Evolutionary conservation across 2,329 filamentous ascomycete genomes (phyloP).

Genomic region (Coleophoma crateriformis): DNA sequence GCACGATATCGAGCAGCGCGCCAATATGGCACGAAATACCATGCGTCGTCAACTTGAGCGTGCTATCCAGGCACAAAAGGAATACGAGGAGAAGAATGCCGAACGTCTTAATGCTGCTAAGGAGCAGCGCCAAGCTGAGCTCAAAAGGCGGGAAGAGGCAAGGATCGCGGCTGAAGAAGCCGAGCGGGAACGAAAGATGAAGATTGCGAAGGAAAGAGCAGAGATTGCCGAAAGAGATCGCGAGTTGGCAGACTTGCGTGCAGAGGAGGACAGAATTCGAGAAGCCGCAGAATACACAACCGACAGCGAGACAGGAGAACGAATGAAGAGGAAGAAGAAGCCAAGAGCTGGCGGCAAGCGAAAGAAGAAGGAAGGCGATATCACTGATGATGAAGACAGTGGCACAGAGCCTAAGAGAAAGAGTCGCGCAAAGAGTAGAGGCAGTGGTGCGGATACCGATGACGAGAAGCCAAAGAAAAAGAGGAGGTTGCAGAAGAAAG

Average conservation of each 20-base stretch:
- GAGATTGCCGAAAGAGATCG: constrained; percentile 74
- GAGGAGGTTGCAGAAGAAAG: constrained; percentile 25
- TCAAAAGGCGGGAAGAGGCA: constrained; percentile 72
- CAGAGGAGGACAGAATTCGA: constrained; percentile 62
- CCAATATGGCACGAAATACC: constrained; percentile 95
- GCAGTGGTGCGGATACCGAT: constrained; percentile 22
- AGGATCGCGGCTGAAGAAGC: constrained; percentile 61
- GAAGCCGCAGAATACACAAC: constrained; percentile 76
- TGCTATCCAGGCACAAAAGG: constrained; percentile 75
- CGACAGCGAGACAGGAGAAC: constrained; percentile 77
- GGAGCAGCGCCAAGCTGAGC: constrained; percentile 73
- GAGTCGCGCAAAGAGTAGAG: constrained; percentile 13
- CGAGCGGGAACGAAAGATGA: constrained; percentile 69
- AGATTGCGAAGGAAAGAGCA: constrained; percentile 81
- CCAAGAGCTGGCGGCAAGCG: constrained; percentile 32
- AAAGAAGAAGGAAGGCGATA: constrained; percentile 31
- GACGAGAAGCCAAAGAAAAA: constrained; percentile 30
- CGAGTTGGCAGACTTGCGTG: constrained; percentile 63
- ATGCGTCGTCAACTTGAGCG: constrained; percentile 88
- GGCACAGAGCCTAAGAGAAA: constrained; percentile 19
- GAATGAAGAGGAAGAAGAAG: constrained; percentile 72
- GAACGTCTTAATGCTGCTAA: constrained; percentile 79
- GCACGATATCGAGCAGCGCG: constrained; percentile 86
- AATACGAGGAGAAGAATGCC: constrained; percentile 91
- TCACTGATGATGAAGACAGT: constrained; percentile 25